Evolutionary conservation across 2,329 filamentous ascomycete species (phyloP).

Genomic region (Pseudogymnoascus sp.): DNA sequence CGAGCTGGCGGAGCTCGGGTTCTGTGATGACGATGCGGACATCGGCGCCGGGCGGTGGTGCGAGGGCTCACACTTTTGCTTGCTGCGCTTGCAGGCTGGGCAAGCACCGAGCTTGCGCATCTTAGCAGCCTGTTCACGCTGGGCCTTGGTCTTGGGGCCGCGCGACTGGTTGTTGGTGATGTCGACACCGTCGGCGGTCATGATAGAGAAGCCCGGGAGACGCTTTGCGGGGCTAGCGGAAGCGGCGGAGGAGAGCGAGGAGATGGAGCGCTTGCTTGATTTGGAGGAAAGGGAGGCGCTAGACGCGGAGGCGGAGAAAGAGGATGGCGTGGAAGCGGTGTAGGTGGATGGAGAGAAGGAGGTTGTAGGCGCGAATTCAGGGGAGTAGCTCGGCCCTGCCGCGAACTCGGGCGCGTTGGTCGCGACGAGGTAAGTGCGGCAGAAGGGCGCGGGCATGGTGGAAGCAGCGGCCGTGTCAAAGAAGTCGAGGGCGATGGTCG

Average conservation of each 20-base stretch:
- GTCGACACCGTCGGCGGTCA: constrained; percentile 56
- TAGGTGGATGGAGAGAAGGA: constrained; percentile 28
- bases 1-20: not conserved
- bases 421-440: constrained; percentile 34
- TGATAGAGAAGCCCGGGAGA: constrained; percentile 59
- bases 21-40: not conserved
- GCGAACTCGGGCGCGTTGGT: constrained; percentile 18
- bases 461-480: constrained; percentile 50
- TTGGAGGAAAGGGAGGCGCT: not conserved
- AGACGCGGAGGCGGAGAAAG: not conserved
- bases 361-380: constrained; percentile 39
- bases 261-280: not conserved
- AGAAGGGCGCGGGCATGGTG: constrained; percentile 48
- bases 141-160: constrained; percentile 60
- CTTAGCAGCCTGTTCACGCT: constrained; percentile 58
- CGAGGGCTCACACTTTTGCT: constrained; percentile 34
- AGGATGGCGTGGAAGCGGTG: constrained; percentile 41
- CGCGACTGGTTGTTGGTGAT: constrained; percentile 56
- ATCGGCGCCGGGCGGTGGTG: constrained; percentile 19
- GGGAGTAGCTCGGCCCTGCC: constrained; percentile 40
- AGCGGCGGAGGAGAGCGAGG: not conserved
- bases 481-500: constrained; percentile 52
- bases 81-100: constrained; percentile 54
- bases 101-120: constrained; percentile 65
- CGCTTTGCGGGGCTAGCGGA: constrained; percentile 17